Evolutionary conservation across 345 rosid genomes (phyloP).

Genomic region (Pistacia atlantica): DNA sequence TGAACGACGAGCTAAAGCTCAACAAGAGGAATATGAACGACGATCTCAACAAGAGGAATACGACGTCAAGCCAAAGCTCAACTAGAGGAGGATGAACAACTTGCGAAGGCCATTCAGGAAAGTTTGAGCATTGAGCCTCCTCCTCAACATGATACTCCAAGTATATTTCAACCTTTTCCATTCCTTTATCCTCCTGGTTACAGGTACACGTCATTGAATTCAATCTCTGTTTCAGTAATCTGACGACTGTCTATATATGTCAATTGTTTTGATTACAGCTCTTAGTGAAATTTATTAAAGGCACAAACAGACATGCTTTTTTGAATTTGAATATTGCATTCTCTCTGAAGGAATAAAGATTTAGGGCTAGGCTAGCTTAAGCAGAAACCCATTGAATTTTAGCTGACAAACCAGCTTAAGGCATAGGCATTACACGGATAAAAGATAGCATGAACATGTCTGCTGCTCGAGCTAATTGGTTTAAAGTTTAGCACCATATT

Average conservation of each 20-base stretch:
- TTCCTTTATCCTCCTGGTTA: conserved; percentile 53
- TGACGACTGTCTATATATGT: neutral
- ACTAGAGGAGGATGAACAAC: conserved; percentile 86
- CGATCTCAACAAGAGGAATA: conserved; percentile 30
- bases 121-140: conserved; percentile 64
- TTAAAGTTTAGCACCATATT: neutral
- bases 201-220: conserved; percentile 48
- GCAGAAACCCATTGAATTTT: neutral
- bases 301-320: neutral
- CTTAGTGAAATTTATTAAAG: neutral
- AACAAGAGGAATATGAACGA: neutral
- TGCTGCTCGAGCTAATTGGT: neutral
- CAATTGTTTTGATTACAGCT: neutral
- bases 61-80: conserved; percentile 45
- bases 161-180: conserved; percentile 53
- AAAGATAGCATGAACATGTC: neutral
- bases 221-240: conserved; percentile 7
- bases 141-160: conserved; percentile 51
- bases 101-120: conserved; percentile 91
- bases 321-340: neutral
- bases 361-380: neutral
- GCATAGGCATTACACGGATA: neutral
- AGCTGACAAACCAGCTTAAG: neutral
- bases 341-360: neutral
- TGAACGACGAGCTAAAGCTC: conserved; percentile 30